Base-by-base conservation (phyloP, 768 basidiomycete species). In the Xerocomellus intermedius region DNA sequence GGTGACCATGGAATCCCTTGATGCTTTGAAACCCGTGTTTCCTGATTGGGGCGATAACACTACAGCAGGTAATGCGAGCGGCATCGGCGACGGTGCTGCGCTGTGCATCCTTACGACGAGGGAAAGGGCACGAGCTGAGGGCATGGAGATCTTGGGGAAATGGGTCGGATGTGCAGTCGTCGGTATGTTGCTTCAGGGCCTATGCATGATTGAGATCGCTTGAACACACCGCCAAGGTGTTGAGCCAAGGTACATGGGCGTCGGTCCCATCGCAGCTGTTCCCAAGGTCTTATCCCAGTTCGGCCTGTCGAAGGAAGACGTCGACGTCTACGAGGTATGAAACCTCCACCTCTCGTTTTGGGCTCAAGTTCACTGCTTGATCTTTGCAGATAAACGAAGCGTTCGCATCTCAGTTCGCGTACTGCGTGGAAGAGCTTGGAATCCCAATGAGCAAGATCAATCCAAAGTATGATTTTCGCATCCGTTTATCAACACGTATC, bases 351-450 rank as follows among this genome's bases (percentile, higher is more conserved):
- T 17, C 13, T 48, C 21, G 1, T 39, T 33, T 16, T 14, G 21
- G 44, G 28, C 50, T 45, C 50, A 41, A 45, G 22, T 33, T 59
- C 39, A 59, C 22, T 7, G 19, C 16, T 41, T 3, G 14, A 24
- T 44, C 35, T 22, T 6, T 55, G 12, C 57, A 92, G 89, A 88
- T 91, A 59, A 92, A 93, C 53, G 89, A 94, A 71, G 94, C 94
- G 1, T 96, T 95, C 57, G 93, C 92, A 0, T 94, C 91, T 1
- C 94, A 96, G 66, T 95, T 92, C 56, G 91, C 89, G n/a, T 89
- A 94, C 73, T 94, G 91, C 49, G 84, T 95, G 8, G 88, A 95
- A 64, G 77, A 91, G 64, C 79, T 95, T 24, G 75, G 79, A 26
- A 78, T 96, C 42, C 83, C 87, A 2, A 84, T 89, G 17, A 81